phyloP scores from a whole-genome alignment of 2,329 filamentous ascomycete species.

The Penicillium sp. region DNA sequence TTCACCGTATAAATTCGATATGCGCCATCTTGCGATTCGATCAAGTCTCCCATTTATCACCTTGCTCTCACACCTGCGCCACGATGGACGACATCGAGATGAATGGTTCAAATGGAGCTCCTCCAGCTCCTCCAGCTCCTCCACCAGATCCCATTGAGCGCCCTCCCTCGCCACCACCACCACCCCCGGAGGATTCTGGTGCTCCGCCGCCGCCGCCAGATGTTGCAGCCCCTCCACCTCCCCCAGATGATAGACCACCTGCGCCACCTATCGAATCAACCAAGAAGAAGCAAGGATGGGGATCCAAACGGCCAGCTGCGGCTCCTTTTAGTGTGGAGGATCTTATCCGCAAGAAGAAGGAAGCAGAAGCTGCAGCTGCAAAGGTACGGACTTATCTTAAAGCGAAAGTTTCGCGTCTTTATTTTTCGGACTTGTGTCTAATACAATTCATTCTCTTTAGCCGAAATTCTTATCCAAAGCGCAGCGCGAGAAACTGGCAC shows the following conservation, averaged over 20 bases:
- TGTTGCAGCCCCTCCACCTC: conserved; percentile 41
- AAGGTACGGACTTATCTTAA: conserved; percentile 56
- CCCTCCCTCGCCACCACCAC: conserved; percentile 43
- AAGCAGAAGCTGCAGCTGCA: conserved; percentile 76
- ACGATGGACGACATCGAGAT: conserved; percentile 38
- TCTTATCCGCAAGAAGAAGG: conserved; percentile 79
- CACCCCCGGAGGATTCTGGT: conserved; percentile 37
- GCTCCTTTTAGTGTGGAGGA: conserved; percentile 80
- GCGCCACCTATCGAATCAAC: conserved; percentile 41
- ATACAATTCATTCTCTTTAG: conserved; percentile 36
- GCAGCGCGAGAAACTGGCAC: conserved; percentile 75
- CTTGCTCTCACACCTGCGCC: neutral
- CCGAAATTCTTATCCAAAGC: conserved; percentile 85
- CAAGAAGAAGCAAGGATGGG: conserved; percentile 58
- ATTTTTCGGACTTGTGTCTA: neutral
- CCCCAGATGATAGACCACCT: conserved; percentile 44
- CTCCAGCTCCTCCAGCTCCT: conserved; percentile 24
- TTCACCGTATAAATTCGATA: conserved; percentile 34
- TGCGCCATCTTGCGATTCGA: conserved; percentile 9
- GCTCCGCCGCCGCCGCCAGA: conserved; percentile 46
- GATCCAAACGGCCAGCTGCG: conserved; percentile 39
- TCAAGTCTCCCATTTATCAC: neutral
- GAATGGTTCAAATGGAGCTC: conserved; percentile 26
- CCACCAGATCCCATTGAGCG: conserved; percentile 30
- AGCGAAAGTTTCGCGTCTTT: neutral